Conservation (phyloP, 495 filamentous ascomycete species). For the Pseudoneurospora amorphoporcata region DNA sequence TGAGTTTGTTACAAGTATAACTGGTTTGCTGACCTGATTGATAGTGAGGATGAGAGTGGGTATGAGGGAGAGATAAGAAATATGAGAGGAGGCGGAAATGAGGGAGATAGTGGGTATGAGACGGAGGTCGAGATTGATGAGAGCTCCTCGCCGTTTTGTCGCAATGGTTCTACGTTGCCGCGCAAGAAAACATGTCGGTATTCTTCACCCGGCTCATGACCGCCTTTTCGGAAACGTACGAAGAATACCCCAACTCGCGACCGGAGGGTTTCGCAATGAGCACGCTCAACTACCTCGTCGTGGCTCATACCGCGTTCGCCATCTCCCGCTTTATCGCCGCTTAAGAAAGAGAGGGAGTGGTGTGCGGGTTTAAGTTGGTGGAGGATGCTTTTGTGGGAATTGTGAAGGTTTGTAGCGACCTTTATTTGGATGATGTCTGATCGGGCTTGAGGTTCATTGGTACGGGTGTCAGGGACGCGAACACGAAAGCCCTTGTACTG, state of each 20-base stretch:
- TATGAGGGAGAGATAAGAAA: too few species aligned
- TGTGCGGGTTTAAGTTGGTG: background rate
- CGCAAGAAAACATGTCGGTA: conserved; percentile 59
- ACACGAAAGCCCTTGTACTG: background rate
- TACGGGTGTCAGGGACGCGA: background rate
- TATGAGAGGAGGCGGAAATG: background rate
- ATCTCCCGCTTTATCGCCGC: conserved; percentile 38
- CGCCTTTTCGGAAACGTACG: conserved; percentile 16
- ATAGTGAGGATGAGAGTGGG: background rate
- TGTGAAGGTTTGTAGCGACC: background rate
- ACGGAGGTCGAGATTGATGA: background rate
- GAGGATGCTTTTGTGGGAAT: background rate
- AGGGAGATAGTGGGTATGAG: background rate
- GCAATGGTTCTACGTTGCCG: conserved; percentile 66
- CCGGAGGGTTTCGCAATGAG: conserved; percentile 42
- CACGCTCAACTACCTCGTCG: conserved; percentile 39
- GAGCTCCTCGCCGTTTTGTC: conserved; percentile 50
- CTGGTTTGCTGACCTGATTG: too few species aligned
- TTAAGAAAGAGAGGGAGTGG: background rate
- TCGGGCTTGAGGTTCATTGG: background rate
- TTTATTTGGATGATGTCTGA: background rate
- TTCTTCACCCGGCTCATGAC: conserved; percentile 47
- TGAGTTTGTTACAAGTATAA: conserved; percentile 44
- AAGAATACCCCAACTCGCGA: conserved; percentile 16
- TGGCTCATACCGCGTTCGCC: conserved; percentile 39